phyloP scores from a whole-genome alignment of 2,329 filamentous ascomycete genomes.

The Diaporthe caulivora region DNA sequence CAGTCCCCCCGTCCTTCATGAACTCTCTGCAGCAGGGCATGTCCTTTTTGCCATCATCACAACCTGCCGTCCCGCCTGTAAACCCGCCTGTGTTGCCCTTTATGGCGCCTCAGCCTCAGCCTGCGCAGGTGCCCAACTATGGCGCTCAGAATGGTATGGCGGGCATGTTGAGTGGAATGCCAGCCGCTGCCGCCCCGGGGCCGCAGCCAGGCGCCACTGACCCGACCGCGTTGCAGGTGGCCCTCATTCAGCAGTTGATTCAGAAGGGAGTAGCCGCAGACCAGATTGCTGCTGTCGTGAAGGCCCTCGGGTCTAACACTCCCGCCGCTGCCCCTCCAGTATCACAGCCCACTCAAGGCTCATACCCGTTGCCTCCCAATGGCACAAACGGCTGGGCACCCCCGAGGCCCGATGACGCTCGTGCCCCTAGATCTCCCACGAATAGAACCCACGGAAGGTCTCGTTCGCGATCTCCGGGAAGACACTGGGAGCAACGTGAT shows the following conservation, averaged over 20 bases:
- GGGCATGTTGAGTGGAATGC: constrained; percentile 54
- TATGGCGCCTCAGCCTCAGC: constrained; percentile 49
- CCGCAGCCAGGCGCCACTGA: constrained; percentile 54
- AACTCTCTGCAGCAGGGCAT: constrained; percentile 43
- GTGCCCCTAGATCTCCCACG: constrained; percentile 73
- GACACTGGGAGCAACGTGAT: constrained; percentile 75
- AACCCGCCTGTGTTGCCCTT: constrained; percentile 60
- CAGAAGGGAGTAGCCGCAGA: constrained; percentile 83
- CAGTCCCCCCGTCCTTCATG: constrained; percentile 42
- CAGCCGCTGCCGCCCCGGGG: constrained; percentile 49
- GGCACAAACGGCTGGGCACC: constrained; percentile 49
- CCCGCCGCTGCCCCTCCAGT: constrained; percentile 51
- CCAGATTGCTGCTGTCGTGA: constrained; percentile 74
- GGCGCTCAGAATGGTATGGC: constrained; percentile 45
- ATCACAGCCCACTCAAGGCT: constrained; percentile 55
- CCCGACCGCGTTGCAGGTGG: constrained; percentile 75
- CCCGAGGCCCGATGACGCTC: constrained; percentile 58
- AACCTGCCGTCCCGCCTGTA: constrained; percentile 68
- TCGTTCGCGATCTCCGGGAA: constrained; percentile 83
- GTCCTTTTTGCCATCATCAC: constrained; percentile 51
- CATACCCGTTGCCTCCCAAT: constrained; percentile 51
- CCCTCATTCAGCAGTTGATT: constrained; percentile 80
- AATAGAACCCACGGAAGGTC: constrained; percentile 73
- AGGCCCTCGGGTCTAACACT: constrained; percentile 58
- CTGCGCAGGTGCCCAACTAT: constrained; percentile 47